A percentile compares a stretch with the other conserved stretches of the same genome.
phyloP scores from a whole-genome alignment of 495 filamentous ascomycete genomes.

The Hypomontagnella submonticulosa region DNA sequence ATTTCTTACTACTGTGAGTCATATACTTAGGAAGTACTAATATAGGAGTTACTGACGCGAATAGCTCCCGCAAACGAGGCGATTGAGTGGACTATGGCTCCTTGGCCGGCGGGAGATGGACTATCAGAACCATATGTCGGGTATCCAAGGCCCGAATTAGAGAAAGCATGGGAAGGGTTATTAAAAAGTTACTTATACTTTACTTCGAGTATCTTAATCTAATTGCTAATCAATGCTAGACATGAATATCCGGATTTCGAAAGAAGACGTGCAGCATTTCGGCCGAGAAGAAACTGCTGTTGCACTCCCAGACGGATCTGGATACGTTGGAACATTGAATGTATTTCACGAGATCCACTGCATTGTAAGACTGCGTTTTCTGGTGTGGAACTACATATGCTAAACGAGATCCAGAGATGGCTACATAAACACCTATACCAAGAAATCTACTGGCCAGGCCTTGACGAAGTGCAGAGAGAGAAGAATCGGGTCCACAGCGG shows the following conservation, averaged over 20 bases:
- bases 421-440: constrained; percentile 1
- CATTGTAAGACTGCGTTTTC: not conserved
- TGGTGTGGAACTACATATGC: not conserved
- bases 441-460: constrained; percentile 5
- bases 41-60: not conserved
- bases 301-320: not conserved
- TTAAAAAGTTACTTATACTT: not conserved
- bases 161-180: constrained; percentile 2
- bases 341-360: constrained; percentile 1
- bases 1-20: not conserved
- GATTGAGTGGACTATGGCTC: not conserved
- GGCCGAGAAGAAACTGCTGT: constrained; percentile 1
- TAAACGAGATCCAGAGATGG: not conserved
- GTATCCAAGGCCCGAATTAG: constrained; percentile 1
- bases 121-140: not conserved
- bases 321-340: not conserved
- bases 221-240: not conserved
- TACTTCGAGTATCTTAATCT: too few relatives aligned
- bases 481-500: constrained; percentile 2
- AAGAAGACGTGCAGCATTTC: not conserved
- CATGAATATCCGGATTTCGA: constrained; percentile 2
- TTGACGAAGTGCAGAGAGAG: not conserved
- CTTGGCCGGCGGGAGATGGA: constrained; percentile 1
- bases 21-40: not conserved
- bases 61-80: not conserved